These are phyloP conservation scores for Colletotrichum eremochloae DNA, from an alignment of 2,329 filamentous ascomycete species.

Conservation along the genomic window DNA sequence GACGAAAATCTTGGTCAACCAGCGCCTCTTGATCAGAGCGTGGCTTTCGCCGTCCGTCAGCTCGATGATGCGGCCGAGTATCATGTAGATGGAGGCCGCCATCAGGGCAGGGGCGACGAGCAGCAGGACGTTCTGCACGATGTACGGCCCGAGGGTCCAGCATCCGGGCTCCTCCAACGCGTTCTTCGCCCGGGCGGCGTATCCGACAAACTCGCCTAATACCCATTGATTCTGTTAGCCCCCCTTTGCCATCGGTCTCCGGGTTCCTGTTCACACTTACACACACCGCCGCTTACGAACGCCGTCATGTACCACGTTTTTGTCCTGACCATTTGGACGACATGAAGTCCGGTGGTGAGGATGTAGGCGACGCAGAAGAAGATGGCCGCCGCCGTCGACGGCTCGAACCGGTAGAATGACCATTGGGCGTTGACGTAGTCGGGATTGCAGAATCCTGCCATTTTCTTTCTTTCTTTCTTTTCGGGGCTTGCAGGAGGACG, in stretches of 20 bases:
- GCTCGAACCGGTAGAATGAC: conserved; percentile 39
- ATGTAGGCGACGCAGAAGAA: conserved; percentile 35
- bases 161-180: conserved; percentile 44
- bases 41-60: conserved; percentile 55
- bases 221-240: too few species aligned
- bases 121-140: conserved; percentile 56
- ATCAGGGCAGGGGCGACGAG: conserved; percentile 57
- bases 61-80: conserved; percentile 56
- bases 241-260: not conserved
- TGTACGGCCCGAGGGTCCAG: conserved; percentile 58
- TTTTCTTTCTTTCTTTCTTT: not conserved
- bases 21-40: conserved; percentile 58
- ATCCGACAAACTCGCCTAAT: conserved; percentile 33
- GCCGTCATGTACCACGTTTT: conserved; percentile 41
- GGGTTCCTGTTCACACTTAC: conserved; percentile 20
- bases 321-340: conserved; percentile 29
- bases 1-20: conserved; percentile 66
- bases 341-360: conserved; percentile 29
- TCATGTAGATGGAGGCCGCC: conserved; percentile 63
- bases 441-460: conserved; percentile 25
- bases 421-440: conserved; percentile 30
- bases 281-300: conserved; percentile 37
- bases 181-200: conserved; percentile 28
- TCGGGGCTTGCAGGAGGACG: not conserved
- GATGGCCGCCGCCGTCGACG: conserved; percentile 33